Evolutionary conservation across 495 filamentous ascomycete genomes (phyloP).

Genomic region (Aspergillus nanangensis): DNA sequence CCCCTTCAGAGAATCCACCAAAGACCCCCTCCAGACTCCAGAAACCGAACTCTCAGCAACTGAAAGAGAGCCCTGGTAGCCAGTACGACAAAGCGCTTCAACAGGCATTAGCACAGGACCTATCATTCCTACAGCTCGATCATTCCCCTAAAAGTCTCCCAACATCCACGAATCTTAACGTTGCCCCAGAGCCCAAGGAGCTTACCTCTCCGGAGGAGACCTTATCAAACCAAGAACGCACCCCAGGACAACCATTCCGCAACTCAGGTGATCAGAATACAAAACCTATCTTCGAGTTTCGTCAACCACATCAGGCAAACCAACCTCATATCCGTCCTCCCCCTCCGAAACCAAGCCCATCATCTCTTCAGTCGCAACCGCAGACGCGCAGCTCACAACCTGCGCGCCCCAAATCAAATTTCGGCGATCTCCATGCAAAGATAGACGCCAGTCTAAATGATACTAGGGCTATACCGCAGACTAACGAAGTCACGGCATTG

Average conservation of each 20-base stretch:
- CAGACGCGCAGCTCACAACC: slow-evolving; percentile 8
- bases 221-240: slow-evolving; percentile 47
- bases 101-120: slow-evolving; percentile 55
- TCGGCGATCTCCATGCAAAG: not conserved
- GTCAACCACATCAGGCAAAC: slow-evolving; percentile 16
- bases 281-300: slow-evolving; percentile 5
- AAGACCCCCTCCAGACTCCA: slow-evolving; percentile 43
- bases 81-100: slow-evolving; percentile 59
- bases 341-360: slow-evolving; percentile 20
- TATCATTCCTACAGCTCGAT: slow-evolving; percentile 44
- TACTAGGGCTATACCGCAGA: slow-evolving; percentile 11
- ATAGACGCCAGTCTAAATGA: slow-evolving; percentile 5
- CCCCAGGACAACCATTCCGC: slow-evolving; percentile 25
- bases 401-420: not conserved
- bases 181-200: slow-evolving; percentile 28
- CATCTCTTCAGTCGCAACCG: slow-evolving; percentile 10
- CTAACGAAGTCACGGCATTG: slow-evolving; percentile 54
- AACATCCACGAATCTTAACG: slow-evolving; percentile 13
- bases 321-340: slow-evolving; percentile 24
- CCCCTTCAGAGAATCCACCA: slow-evolving; percentile 31
- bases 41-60: slow-evolving; percentile 23
- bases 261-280: slow-evolving; percentile 22
- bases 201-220: slow-evolving; percentile 36
- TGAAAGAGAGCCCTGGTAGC: slow-evolving; percentile 29
- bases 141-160: slow-evolving; percentile 12